Conservation (phyloP, 78 protist genomes). For the Blattamonas nauphoetae region DNA sequence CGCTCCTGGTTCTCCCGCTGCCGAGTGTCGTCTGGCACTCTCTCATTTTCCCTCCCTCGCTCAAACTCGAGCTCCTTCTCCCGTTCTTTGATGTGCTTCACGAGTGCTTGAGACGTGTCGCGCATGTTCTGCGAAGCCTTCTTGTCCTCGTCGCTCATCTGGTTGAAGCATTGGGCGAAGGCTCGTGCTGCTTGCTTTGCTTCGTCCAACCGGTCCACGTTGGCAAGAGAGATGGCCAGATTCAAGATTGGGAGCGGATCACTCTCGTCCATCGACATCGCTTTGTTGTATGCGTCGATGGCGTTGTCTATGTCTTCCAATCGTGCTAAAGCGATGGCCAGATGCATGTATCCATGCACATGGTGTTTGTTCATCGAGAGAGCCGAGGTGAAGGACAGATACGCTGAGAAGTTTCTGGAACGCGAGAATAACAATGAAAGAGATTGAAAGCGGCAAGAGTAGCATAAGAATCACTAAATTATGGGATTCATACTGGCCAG, state of each 20-base stretch:
- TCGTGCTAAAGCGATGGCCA: constrained; percentile 54
- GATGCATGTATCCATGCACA: constrained; percentile 54
- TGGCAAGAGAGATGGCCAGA: background rate
- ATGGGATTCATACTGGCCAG: constrained; percentile 38
- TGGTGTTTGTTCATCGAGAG: constrained; percentile 2
- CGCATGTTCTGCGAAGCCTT: background rate
- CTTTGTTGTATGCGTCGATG: constrained; percentile 42
- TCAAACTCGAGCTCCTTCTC: constrained; percentile 7
- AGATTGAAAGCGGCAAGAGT: background rate
- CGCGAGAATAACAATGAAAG: background rate
- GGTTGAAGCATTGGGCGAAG: background rate
- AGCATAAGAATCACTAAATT: background rate
- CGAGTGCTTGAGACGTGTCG: background rate
- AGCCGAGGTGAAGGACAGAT: background rate
- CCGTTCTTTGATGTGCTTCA: background rate
- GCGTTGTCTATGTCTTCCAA: constrained; percentile 55
- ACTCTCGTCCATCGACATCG: constrained; percentile 19
- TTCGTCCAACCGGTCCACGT: background rate
- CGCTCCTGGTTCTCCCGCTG: background rate
- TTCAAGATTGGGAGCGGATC: background rate
- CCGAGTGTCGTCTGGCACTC: too few species aligned
- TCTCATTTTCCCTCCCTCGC: background rate
- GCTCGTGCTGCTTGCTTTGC: background rate
- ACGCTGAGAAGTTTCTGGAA: background rate
- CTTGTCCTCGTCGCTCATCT: background rate